phyloP scores from a whole-genome alignment of 306 rosid species.

The Gastrolobium bilobum region DNA sequence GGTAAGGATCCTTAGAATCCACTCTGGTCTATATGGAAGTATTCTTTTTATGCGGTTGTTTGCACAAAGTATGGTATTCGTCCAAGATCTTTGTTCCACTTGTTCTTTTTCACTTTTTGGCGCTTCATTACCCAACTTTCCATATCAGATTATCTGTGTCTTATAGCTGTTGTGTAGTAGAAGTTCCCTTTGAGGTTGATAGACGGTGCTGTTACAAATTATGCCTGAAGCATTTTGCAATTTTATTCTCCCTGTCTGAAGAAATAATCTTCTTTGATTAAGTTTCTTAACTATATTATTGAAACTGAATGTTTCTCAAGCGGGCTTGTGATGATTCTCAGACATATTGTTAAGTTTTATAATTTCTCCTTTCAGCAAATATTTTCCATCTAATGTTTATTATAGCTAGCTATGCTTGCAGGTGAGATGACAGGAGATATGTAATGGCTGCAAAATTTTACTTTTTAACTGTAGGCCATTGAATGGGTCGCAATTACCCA shows the following conservation, averaged over 20 bases:
- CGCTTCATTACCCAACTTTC: constrained; percentile 17
- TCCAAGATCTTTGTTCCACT: background rate
- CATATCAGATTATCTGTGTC: background rate
- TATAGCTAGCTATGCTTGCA: constrained; percentile 48
- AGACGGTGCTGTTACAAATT: background rate
- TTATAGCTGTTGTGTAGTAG: background rate
- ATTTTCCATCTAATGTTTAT: constrained; percentile 35
- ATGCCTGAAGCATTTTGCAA: background rate
- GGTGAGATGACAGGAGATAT: constrained; percentile 67
- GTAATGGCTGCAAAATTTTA: constrained; percentile 31
- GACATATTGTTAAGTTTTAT: constrained; percentile 25
- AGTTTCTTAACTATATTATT: constrained; percentile 16
- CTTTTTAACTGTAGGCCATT: constrained; percentile 27
- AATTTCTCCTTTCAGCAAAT: constrained; percentile 17
- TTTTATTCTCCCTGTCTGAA: background rate
- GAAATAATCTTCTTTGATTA: constrained; percentile 4
- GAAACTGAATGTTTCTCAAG: constrained; percentile 1
- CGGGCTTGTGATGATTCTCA: background rate
- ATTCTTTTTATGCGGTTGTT: background rate
- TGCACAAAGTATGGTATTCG: constrained; percentile 11
- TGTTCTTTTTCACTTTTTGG: background rate
- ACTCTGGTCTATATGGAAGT: constrained; percentile 28
- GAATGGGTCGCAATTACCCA: constrained; percentile 13
- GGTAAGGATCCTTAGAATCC: constrained; percentile 65
- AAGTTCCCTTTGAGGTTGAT: background rate